Evolutionary conservation across 805 yeast genomes (phyloP), one percentile per base, ranked within the genome.

Genomic region (Cyberlindnera japonica): DNA sequence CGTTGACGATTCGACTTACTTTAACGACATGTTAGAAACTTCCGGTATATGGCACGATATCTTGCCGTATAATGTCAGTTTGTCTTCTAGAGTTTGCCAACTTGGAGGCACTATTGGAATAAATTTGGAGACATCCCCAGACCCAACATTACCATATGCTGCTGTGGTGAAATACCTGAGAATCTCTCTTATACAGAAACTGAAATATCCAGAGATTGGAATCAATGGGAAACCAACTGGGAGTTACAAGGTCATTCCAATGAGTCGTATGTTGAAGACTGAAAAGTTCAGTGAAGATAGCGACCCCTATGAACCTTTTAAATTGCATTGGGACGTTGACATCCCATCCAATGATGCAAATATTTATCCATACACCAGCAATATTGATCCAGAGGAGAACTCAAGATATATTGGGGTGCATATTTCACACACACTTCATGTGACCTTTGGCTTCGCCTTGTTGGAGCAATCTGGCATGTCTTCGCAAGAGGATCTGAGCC

Each of bases 361-460:
- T 13, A 45, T 50, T 25, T 35, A 38, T 16, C 51, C 58, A 4
- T 53, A 41, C 25, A 46, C 49, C 6, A 49, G 53, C 25, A 43
- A 48, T 19, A 17, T 18, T 14, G 47, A 40, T 2, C 13, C 15
- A 3, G 28, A 21, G 6, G 47, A 41, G 2, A 33, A 32, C 8
- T 7, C 17, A 4, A n/a, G 8, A 9, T 17, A 16, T 5, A 28
- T 26, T 7, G 40, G 32, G 2, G 25, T 47, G 27, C 45, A 26
- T n/a, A 44, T 50, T 15, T 25, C 41, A 3, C 57, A 53, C 31
- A 31, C 28, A 17, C 21, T 53, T 5, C 16, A 26, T 6, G 34
- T 50, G 12, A 37, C 41, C 0, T n/a, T 52, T 4, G 43, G 41
- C 1, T 20, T 52, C 22, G 40, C 43, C 17, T 40, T 38, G n/a